Base-by-base conservation (phyloP, 2,329 filamentous ascomycete genomes). In the Talaromyces sp. region DNA sequence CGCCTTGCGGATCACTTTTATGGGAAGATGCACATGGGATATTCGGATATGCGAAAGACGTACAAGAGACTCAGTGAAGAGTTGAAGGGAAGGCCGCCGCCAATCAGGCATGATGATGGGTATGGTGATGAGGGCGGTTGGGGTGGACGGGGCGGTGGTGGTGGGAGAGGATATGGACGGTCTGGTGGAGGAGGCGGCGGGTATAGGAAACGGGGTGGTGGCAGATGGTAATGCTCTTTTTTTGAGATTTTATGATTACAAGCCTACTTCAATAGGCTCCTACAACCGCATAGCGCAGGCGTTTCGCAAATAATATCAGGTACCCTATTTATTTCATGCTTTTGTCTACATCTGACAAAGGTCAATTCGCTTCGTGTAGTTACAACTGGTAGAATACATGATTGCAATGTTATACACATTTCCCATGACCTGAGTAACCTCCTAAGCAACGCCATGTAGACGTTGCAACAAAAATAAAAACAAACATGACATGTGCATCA, bases 11-110 rank as follows among this genome's bases (percentile, higher is more conserved):
- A 99, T 76, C 95, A 99, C 78, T 99, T 99, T 76, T 98, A 97
- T 78, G 95, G 95, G 24, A 99, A 99, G 84, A 99, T 99, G 95
- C 95, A 99, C 75, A 81, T 99, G 65, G 95, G 95, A 0, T 99
- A 98, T 76, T 95, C 95, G 16, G 92, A 97, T 80, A 99, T 99
- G 95, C 88, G 95, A 72, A 96, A 95, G 84, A 95, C 93, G 3
- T 93, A 87, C 73, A 93, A 97, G 64, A 82, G 86, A n/a, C 87
- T 99, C 68, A 90, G 90, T 60, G 93, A 93, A 78, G 93, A 97
- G 75, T 84, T 97, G 78, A 91, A 92, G 74, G 89, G 89, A 1
- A 83, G 91, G 33, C 83, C 84, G 57, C 86, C 87, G 47, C 87
- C 86, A 19, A 80, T 82, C 22, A 83, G 86, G 70, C 82, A 84